Conservation (phyloP, 2,329 filamentous ascomycete genomes). For the Mycosphaerella sp. region DNA sequence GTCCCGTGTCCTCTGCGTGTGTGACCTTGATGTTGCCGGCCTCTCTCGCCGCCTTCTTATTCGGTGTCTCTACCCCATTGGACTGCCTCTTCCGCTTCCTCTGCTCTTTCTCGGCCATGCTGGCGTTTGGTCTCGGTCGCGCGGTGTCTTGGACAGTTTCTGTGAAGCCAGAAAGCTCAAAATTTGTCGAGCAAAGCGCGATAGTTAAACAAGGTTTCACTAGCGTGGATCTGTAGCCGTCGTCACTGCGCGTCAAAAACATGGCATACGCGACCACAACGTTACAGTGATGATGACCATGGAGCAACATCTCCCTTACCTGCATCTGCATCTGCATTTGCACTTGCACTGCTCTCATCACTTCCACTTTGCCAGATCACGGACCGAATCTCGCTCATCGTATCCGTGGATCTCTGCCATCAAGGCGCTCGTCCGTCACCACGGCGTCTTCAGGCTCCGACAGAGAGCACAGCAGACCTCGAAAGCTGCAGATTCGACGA, state of each 20-base stretch:
- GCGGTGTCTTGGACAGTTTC: background rate
- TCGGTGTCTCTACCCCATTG: slow-evolving; percentile 40
- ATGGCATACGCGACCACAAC: slow-evolving; percentile 10
- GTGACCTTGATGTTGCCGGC: slow-evolving; percentile 28
- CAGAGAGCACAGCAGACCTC: slow-evolving; percentile 20
- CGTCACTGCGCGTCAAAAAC: slow-evolving; percentile 8
- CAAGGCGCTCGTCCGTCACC: slow-evolving; percentile 8
- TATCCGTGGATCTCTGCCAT: background rate
- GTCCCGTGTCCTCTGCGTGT: slow-evolving; percentile 19
- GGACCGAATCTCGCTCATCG: no score
- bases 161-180: background rate
- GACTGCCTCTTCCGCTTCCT: slow-evolving; percentile 49
- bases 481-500: slow-evolving; percentile 28
- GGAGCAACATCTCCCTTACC: background rate
- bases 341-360: background rate
- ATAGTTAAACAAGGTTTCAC: slow-evolving; percentile 2
- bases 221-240: background rate
- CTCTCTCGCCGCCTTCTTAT: slow-evolving; percentile 32
- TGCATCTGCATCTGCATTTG: background rate
- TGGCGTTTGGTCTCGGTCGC: background rate
- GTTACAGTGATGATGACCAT: slow-evolving; percentile 1
- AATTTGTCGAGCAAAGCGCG: background rate
- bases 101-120: slow-evolving; percentile 34
- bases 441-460: slow-evolving; percentile 18
- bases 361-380: no score